These are phyloP conservation scores for Ramaria sp. DNA, from an alignment of 768 basidiomycete genomes.

Conservation along the genomic window DNA sequence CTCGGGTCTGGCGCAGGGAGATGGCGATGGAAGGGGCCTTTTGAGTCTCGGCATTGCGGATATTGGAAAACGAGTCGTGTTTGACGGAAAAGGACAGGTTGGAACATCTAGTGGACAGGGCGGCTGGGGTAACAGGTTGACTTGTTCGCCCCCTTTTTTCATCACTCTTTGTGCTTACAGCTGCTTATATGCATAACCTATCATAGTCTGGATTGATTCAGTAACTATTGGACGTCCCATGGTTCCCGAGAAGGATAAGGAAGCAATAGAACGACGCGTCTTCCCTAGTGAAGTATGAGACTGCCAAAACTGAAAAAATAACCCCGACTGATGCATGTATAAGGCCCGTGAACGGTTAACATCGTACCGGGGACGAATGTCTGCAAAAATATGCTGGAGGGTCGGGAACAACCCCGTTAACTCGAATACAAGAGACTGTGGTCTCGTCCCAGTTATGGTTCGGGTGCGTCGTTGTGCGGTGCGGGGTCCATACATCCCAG, in stretches of 20 bases:
- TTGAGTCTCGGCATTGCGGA: constrained; percentile 71
- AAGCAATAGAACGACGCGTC: constrained; percentile 61
- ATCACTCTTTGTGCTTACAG: constrained; percentile 6
- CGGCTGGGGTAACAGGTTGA: constrained; percentile 76
- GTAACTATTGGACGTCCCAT: constrained; percentile 77
- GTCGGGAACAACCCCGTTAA: constrained; percentile 62
- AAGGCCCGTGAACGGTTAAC: constrained; percentile 90
- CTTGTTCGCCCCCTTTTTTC: constrained; percentile 33
- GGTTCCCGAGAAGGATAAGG: constrained; percentile 74
- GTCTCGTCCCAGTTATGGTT: constrained; percentile 93
- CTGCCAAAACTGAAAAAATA: background rate
- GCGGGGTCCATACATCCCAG: background rate
- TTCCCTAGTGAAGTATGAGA: constrained; percentile 76
- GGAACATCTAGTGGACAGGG: constrained; percentile 40
- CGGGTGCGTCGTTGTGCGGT: constrained; percentile 48
- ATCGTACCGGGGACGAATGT: constrained; percentile 88
- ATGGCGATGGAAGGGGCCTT: constrained; percentile 71
- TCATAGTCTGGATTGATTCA: constrained; percentile 83
- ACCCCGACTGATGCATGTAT: too few relatives aligned
- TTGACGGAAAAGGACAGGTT: constrained; percentile 57
- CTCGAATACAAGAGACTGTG: constrained; percentile 72
- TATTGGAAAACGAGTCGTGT: constrained; percentile 85
- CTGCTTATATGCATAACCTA: background rate
- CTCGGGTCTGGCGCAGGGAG: constrained; percentile 62
- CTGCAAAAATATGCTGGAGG: constrained; percentile 75